Base-by-base conservation (phyloP, 2,329 filamentous ascomycete genomes). In the Neodidymelliopsis sp. region DNA sequence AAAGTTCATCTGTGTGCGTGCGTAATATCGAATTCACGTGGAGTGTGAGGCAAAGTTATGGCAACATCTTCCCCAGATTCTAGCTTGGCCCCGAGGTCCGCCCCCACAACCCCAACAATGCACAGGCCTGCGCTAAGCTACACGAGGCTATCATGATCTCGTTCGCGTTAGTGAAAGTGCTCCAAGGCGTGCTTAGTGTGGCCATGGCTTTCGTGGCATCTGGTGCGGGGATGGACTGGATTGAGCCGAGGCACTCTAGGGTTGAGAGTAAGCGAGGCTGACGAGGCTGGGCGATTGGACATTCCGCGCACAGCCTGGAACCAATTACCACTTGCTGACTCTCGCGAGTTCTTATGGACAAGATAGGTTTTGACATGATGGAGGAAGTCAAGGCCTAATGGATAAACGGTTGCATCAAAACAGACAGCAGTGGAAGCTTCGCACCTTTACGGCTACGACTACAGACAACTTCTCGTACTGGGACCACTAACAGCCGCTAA, bases 171-270 rank as follows among this genome's bases (percentile, higher is more conserved):
- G 40, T n/a, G 7, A 27, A 12, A 13, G 9, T 12, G 12, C 22
- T 27, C 6, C 20, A 12, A 6, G 15, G 23, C 13, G 29, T 25
- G 2, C 4, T 20, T 15, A 30, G 12, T 4, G 12, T 29, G 40
- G 24, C 38, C 19, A 29, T 18, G 13, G 29, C 38, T 33, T 25
- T 22, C 28, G 29, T 9, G 37, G 23, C n/a, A 11, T 31, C 12
- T 24, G 38, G 10, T 36, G 40, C 40, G 40, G 40, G 40, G 40
- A 23, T 22, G 31, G n/a, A 22, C 25, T 16, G 20, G n/a, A 22
- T 33, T 16, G 20, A 36, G 16, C 40, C 40, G 40, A 44, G 40
- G 40, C 31, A 36, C 13, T 11, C n/a, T n/a, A n/a, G n/a, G n/a
- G n/a, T 20, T 34, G 22, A 28, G 24, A 27, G 18, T 20, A 18